Percentiles rank a stretch among this genome's conserved stretches.
Conservation (phyloP, 352 stramenopile species). For the Globisporangium parvum region DNA sequence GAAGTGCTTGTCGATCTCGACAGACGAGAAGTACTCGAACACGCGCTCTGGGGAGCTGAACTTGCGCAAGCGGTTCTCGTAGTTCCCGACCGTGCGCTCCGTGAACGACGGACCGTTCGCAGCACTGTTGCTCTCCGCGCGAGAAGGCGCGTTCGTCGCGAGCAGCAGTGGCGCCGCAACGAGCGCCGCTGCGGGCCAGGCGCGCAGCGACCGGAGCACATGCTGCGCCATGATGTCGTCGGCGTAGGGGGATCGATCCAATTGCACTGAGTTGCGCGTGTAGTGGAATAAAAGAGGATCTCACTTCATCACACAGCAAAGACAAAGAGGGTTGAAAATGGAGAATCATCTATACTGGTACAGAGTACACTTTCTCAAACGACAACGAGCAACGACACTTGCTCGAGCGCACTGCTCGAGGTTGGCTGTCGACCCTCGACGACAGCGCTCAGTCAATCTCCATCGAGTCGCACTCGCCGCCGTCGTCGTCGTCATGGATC, state of each 20-base stretch:
- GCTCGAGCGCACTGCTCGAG: too few species aligned
- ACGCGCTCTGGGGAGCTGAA: conserved; percentile 83
- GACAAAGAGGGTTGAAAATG: too few species aligned
- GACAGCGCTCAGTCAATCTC: conserved; percentile 46
- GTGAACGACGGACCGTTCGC: conserved; percentile 46
- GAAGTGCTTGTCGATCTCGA: conserved; percentile 72
- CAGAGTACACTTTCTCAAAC: background rate
- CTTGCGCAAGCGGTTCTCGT: conserved; percentile 85
- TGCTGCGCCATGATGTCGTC: background rate
- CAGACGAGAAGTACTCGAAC: conserved; percentile 88
- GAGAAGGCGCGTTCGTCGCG: background rate
- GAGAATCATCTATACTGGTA: too few species aligned
- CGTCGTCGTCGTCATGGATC: conserved; percentile 52
- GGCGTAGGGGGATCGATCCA: background rate
- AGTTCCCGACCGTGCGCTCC: conserved; percentile 79
- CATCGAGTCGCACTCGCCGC: conserved; percentile 62
- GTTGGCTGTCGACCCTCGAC: background rate
- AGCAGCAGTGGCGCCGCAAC: conserved; percentile 10
- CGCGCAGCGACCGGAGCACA: conserved; percentile 9
- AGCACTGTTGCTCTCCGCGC: conserved; percentile 14
- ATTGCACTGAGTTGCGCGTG: too few species aligned
- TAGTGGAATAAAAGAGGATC: too few species aligned
- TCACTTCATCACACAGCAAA: too few species aligned
- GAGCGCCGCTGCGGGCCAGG: conserved; percentile 15
- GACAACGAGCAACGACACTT: background rate